A percentile compares a stretch with the other conserved stretches of the same genome.
Conservation (phyloP, 352 stramenopile genomes). For the Globisporangium irregulare region DNA sequence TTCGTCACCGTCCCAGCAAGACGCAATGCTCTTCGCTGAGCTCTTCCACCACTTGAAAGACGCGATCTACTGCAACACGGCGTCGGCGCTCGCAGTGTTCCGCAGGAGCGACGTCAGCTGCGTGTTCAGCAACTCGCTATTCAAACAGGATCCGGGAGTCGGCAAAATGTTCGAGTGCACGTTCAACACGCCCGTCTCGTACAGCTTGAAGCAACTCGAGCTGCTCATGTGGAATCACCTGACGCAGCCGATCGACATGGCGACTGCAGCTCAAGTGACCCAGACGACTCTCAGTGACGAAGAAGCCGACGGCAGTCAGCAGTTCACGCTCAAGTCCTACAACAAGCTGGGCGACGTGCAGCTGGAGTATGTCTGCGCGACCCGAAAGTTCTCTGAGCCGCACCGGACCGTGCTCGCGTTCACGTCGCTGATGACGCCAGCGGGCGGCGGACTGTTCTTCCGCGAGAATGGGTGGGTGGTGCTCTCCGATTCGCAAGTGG, state of each 20-base stretch:
- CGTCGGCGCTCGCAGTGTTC: not conserved
- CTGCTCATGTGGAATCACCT: constrained; percentile 4
- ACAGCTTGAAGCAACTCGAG: not conserved
- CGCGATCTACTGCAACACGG: constrained; percentile 1
- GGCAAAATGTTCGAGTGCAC: constrained; percentile 10
- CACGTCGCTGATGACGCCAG: constrained; percentile 1
- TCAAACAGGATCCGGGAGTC: not conserved
- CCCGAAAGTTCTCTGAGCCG: constrained; percentile 5
- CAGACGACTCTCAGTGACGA: not conserved
- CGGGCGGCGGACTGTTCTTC: not conserved
- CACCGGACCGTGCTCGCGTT: not conserved
- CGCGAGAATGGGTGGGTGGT: constrained; percentile 14
- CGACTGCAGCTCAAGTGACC: not conserved
- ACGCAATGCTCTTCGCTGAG: not conserved
- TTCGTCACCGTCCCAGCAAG: not conserved
- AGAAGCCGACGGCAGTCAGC: not conserved
- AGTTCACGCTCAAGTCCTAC: not conserved
- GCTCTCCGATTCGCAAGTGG: constrained; percentile 3
- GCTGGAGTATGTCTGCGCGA: not conserved
- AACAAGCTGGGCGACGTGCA: not conserved
- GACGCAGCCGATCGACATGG: not conserved
- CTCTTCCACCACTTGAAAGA: constrained; percentile 7
- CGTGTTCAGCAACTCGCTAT: constrained; percentile 11
- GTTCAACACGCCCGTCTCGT: constrained; percentile 8
- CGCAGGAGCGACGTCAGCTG: not conserved